Percentiles rank a stretch among this genome's conserved stretches.
Evolutionary conservation across 371 early-diverging fungal species (phyloP).

Genomic region (Mortierella sp.): DNA sequence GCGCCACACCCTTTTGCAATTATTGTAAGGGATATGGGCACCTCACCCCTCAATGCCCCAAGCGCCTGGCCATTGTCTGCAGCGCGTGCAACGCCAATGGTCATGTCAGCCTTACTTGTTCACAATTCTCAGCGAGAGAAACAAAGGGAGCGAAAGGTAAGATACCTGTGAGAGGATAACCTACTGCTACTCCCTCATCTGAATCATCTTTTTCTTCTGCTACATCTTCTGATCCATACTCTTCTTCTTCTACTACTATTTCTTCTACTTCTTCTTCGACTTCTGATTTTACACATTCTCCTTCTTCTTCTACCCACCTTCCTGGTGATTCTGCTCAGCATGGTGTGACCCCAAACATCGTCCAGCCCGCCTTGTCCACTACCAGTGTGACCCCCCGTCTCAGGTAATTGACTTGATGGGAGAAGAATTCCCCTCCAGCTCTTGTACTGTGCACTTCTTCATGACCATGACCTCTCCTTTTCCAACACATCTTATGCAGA

Average conservation of each 20-base stretch:
- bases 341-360: too few relatives aligned
- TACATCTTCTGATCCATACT: too few relatives aligned
- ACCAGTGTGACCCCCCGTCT: too few relatives aligned
- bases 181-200: too few relatives aligned
- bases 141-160: not conserved
- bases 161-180: not conserved
- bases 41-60: not conserved
- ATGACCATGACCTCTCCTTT: not conserved
- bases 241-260: not conserved
- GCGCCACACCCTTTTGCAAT: not conserved
- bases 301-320: not conserved
- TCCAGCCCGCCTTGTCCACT: too few relatives aligned
- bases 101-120: not conserved
- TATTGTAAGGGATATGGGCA: not conserved
- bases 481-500: not conserved
- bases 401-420: not conserved
- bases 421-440: not conserved
- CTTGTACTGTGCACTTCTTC: not conserved
- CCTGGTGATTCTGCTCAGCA: too few relatives aligned
- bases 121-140: not conserved
- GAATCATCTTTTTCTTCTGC: too few relatives aligned
- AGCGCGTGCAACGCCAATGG: not conserved
- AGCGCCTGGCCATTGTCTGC: not conserved
- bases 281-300: not conserved
- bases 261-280: not conserved